Conservation (phyloP, 1,139 yeast genomes). For the Groenewaldozyma auringiensis region DNA sequence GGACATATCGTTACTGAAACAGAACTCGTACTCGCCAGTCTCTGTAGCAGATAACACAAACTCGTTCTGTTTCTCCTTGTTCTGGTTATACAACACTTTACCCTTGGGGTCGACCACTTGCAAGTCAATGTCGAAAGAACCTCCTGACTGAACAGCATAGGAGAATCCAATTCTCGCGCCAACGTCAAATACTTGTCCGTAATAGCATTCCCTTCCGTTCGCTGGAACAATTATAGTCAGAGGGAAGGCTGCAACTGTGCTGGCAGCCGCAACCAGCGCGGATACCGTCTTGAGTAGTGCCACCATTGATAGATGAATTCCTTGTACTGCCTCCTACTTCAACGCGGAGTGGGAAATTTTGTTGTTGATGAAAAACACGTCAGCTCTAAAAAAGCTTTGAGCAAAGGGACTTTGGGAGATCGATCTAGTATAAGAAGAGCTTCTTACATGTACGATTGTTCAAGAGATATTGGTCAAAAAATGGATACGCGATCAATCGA, state of each 20-base stretch:
- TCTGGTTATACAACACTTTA: conserved; percentile 48
- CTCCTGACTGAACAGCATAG: conserved; percentile 91
- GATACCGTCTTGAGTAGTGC: neutral
- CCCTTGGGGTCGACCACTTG: conserved; percentile 63
- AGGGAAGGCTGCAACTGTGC: conserved; percentile 30
- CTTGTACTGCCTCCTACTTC: neutral
- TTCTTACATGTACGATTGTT: too few relatives aligned
- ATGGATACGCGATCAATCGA: too few relatives aligned
- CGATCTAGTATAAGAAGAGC: too few relatives aligned
- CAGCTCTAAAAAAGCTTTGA: neutral
- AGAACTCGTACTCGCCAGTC: conserved; percentile 84
- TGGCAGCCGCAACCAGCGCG: conserved; percentile 1
- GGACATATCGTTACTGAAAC: conserved; percentile 83
- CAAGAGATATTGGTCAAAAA: too few relatives aligned
- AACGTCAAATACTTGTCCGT: conserved; percentile 59
- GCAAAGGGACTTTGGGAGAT: neutral
- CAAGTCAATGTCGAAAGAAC: conserved; percentile 78
- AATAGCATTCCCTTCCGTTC: conserved; percentile 69
- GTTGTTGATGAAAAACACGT: neutral
- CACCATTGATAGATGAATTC: neutral
- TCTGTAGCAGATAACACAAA: conserved; percentile 61
- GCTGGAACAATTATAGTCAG: conserved; percentile 75
- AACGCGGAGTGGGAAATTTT: too few relatives aligned
- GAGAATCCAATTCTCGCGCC: conserved; percentile 67
- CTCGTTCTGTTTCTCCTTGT: conserved; percentile 78